Evolutionary conservation across 2,329 filamentous ascomycete genomes (phyloP), one percentile per base, ranked within the genome.

Genomic region (Colletotrichum shisoi): DNA sequence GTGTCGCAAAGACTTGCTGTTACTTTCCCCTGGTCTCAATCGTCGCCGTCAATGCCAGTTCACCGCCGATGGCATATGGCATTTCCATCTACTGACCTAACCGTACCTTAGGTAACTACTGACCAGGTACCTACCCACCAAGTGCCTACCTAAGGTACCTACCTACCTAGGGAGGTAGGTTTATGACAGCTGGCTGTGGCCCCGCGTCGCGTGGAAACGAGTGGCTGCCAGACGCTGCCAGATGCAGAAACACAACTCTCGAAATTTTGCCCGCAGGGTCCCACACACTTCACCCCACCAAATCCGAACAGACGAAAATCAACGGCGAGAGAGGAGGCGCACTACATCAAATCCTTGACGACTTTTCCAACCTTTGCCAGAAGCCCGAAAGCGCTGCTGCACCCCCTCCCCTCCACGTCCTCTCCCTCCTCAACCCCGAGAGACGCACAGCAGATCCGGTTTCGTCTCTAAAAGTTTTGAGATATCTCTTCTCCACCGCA

Each of bases 271-370:
- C 69, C 69, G 67, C 63, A 68, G 39, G 57, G 67, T 67, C 69
- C 69, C 69, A 70, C 69, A 70, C 67, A 70, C 49, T 62, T 70
- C 69, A 70, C 67, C 69, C 69, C 69, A 70, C 69, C 69, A 70
- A 70, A 62, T 57, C 61, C 61, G 63, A 63, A 67, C 67, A 34
- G 56, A 48, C 67, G 67, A 70, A 70, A 69, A 64, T 70, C 67
- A 62, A 63, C 40, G 67, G 62, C 64, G 49, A 62, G 64, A 51
- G 69, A 67, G 40, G 66, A 67, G 57, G 66, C 45, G 69, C 67
- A 65, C 67, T 37, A 46, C 62, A 53, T 45, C 57, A 69, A 69
- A 66, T 56, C 68, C 67, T 60, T 56, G 62, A 70, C 66, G 62
- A 70, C 63, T 68, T 69, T 69, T 62, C 67, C 52, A 45, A 31